These are phyloP conservation scores for Ascobolus immersus DNA, from an alignment of 495 filamentous ascomycete genomes.

Conservation along the genomic window DNA sequence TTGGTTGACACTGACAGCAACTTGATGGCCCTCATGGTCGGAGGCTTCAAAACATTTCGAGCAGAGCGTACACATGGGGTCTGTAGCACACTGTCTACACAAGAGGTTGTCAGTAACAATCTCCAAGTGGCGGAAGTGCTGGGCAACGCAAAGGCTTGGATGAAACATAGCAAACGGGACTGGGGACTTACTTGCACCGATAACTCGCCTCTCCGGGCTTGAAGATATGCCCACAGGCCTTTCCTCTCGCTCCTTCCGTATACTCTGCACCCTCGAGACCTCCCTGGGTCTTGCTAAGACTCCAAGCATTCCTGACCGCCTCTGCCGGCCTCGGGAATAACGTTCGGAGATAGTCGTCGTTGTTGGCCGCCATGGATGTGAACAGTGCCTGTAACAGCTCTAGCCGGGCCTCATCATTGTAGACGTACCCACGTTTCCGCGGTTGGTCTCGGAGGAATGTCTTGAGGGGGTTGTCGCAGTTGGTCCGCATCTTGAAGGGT, in stretches of 20 bases:
- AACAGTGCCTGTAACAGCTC: constrained; percentile 59
- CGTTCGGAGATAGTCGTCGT: constrained; percentile 39
- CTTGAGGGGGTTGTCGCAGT: too few species aligned
- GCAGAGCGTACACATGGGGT: constrained; percentile 70
- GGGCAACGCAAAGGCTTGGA: too few species aligned
- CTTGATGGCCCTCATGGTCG: constrained; percentile 81
- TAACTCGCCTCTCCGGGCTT: constrained; percentile 78
- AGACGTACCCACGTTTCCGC: constrained; percentile 39
- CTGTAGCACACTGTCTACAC: constrained; percentile 46
- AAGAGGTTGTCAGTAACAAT: not conserved
- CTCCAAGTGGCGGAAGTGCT: not conserved
- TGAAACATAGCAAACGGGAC: not conserved
- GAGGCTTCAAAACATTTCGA: constrained; percentile 83
- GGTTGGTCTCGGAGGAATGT: constrained; percentile 40
- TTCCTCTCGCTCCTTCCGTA: constrained; percentile 70
- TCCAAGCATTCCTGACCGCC: constrained; percentile 31
- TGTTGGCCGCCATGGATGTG: constrained; percentile 51
- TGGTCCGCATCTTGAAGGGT: too few species aligned
- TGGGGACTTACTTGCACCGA: constrained; percentile 34
- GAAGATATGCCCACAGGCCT: constrained; percentile 95
- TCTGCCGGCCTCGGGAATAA: constrained; percentile 48
- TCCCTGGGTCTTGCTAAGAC: constrained; percentile 64
- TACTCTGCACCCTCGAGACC: constrained; percentile 84
- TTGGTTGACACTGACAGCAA: constrained; percentile 56
- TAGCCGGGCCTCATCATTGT: constrained; percentile 37